Percentiles rank a stretch among this genome's conserved stretches.
Conservation (phyloP, 768 basidiomycete genomes). For the Collybiopsis luxurians region DNA sequence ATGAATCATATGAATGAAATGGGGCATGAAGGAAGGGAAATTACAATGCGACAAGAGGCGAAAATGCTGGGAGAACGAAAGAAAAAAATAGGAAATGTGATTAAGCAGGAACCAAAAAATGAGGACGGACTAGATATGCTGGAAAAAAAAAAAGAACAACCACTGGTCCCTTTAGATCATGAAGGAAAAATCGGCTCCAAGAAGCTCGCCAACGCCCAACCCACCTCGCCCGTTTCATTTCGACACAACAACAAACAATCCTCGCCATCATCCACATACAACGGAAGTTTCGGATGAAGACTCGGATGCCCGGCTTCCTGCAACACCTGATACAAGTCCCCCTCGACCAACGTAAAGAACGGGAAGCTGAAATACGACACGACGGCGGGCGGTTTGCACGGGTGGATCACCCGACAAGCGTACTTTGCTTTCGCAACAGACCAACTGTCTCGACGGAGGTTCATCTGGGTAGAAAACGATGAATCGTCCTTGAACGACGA, state of each 20-base stretch:
- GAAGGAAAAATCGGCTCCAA: constrained; percentile 49
- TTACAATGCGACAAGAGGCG: neutral
- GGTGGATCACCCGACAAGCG: constrained; percentile 64
- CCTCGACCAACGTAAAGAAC: constrained; percentile 69
- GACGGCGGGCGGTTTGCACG: constrained; percentile 60
- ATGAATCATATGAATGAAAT: no score
- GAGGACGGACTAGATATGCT: neutral
- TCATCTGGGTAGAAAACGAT: neutral
- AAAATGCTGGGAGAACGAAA: neutral
- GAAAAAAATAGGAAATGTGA: neutral
- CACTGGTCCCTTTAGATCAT: no score
- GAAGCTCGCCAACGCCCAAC: constrained; percentile 85
- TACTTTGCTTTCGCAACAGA: constrained; percentile 54
- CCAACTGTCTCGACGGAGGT: constrained; percentile 29
- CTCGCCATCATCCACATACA: constrained; percentile 75
- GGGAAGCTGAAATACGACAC: constrained; percentile 72
- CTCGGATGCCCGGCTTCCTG: constrained; percentile 80
- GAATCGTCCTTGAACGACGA: constrained; percentile 3
- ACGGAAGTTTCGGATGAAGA: constrained; percentile 65
- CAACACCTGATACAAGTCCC: constrained; percentile 63
- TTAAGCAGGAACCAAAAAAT: neutral
- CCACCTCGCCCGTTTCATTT: constrained; percentile 52
- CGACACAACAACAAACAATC: constrained; percentile 78
- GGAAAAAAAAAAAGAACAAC: constrained; percentile 5
- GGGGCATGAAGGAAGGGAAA: neutral